Evolutionary conservation across 306 rosid species (phyloP), one percentile per base, ranked within the genome.

Genomic region (Trifolium subterraneum): DNA sequence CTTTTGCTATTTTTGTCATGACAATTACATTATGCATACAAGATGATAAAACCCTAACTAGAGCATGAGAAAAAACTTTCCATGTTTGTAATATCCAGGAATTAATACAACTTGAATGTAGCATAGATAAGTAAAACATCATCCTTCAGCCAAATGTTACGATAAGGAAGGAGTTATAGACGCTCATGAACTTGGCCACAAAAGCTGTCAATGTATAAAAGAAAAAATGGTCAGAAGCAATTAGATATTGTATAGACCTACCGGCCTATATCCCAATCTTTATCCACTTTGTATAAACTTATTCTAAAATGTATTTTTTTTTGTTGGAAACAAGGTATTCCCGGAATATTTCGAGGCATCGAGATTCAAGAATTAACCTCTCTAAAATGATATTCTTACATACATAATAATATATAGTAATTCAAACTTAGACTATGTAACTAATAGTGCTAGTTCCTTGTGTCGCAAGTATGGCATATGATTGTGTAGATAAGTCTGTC

Each of bases 151-250:
- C 98, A 13, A 93, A 91, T 29, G 97, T 85, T 14, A 92, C 80
- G 56, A 93, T 81, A 73, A 93, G 97, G 85, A 93, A 93, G 70
- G 84, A 78, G 73, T 91, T 93, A 74, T 91, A 91, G 35, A 89
- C 78, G 86, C 97, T 89, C 98, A 91, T 91, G 88, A 93, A 91
- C 84, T 93, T 93, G 10, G 96, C 97, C 86, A 91, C 96, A 68
- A 93, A 91, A 14, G 97, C 98, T 93, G 96, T 54, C 79, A 67
- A 73, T 66, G 29, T 72, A 13, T 79, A 68, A 58, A 48, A 45
- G 23, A 65, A 42, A 35, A n/a, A 2, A n/a, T 2, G 2, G 64
- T 75, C 64, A 75, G 78, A 35, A 42, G 9, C 38, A 65, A 41
- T 41, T 20, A 22, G 35, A 56, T 56, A 61, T 8, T 31, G 22